Evolutionary conservation across 768 basidiomycete species (phyloP).

Genomic region (Boletus fagicola): DNA sequence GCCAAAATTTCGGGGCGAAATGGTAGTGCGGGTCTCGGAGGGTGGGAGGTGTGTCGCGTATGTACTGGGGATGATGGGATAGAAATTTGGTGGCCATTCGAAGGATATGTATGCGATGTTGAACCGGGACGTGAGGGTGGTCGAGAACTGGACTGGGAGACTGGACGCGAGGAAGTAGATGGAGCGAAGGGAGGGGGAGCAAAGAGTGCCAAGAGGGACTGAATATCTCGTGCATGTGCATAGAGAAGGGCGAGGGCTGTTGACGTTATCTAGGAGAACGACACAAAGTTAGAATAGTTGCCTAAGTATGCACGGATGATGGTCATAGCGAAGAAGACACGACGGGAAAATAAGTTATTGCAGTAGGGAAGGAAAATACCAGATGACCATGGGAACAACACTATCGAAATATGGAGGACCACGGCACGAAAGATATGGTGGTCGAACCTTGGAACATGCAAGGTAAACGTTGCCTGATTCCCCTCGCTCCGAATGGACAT

Average conservation of each 20-base stretch:
- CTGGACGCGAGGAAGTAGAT: constrained; percentile 15
- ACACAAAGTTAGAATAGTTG: constrained; percentile 20
- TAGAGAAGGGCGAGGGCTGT: constrained; percentile 32
- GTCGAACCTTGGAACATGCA: constrained; percentile 45
- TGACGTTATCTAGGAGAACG: constrained; percentile 22
- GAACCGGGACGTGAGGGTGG: constrained; percentile 26
- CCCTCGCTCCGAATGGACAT: not conserved
- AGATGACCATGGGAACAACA: constrained; percentile 37
- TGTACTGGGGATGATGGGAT: constrained; percentile 11
- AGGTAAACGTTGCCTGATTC: constrained; percentile 40
- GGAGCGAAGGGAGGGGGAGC: constrained; percentile 2
- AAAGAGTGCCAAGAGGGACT: constrained; percentile 24
- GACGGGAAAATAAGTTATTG: not conserved
- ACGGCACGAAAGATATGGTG: not conserved
- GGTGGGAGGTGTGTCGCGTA: constrained; percentile 4
- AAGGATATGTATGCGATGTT: constrained; percentile 5
- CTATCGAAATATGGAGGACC: constrained; percentile 27
- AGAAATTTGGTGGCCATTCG: constrained; percentile 6
- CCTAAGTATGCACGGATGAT: not conserved
- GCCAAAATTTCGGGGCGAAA: constrained; percentile 19
- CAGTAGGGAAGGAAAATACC: constrained; percentile 36
- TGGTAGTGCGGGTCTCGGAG: constrained; percentile 9
- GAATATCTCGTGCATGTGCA: constrained; percentile 24
- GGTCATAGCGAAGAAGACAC: not conserved
- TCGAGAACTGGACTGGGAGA: constrained; percentile 23